These are phyloP conservation scores for Penicillium argentinense DNA, from an alignment of 495 filamentous ascomycete genomes.

Conservation along the genomic window DNA sequence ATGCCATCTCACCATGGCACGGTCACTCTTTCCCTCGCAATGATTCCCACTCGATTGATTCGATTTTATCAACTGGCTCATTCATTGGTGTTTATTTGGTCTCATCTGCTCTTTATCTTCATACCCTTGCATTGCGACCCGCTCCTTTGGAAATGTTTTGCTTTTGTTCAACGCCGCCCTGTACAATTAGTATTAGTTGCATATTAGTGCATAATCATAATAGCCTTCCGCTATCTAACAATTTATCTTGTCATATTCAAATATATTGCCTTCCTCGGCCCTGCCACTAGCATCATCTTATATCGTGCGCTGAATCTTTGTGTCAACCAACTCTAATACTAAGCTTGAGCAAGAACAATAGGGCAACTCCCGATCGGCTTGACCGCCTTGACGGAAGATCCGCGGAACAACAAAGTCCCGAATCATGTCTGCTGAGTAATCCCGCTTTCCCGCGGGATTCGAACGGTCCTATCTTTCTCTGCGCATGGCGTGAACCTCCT, in stretches of 20 bases:
- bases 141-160: slow-evolving; percentile 6
- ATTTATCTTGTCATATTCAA: too few relatives aligned
- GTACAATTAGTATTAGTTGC: slow-evolving; percentile 20
- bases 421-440: slow-evolving; percentile 11
- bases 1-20: not conserved
- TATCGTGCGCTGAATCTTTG: too few relatives aligned
- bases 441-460: slow-evolving; percentile 23
- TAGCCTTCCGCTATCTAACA: slow-evolving; percentile 10
- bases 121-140: slow-evolving; percentile 33
- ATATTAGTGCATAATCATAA: slow-evolving; percentile 28
- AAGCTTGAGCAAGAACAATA: too few relatives aligned
- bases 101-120: slow-evolving; percentile 6
- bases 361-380: not conserved
- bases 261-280: too few relatives aligned
- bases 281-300: too few relatives aligned
- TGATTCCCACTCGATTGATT: slow-evolving; percentile 13
- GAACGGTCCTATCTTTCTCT: slow-evolving; percentile 26
- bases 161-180: not conserved
- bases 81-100: not conserved
- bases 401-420: slow-evolving; percentile 14
- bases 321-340: too few relatives aligned
- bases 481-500: slow-evolving; percentile 8
- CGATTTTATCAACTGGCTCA: slow-evolving; percentile 3
- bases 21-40: slow-evolving; percentile 4
- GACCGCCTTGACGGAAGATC: not conserved